Evolutionary conservation across 305 asterid species (phyloP).

Genomic region (Fraxinus greggii): DNA sequence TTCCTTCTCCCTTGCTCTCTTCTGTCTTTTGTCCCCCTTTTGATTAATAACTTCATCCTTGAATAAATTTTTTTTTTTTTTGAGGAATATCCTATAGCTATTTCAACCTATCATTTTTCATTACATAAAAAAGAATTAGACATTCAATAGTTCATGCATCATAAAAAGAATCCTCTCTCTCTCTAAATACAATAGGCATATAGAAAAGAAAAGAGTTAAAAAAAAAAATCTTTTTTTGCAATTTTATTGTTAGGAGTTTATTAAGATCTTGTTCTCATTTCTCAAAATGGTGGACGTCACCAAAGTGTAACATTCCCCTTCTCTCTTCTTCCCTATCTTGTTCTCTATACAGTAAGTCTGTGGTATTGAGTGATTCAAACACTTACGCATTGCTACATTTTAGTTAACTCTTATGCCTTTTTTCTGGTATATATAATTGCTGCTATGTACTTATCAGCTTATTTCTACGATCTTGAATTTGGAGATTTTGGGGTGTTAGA

Average conservation of each 20-base stretch:
- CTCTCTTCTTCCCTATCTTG: neutral
- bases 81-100: neutral
- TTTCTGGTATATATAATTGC: neutral
- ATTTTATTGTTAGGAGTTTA: neutral
- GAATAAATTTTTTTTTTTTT: neutral
- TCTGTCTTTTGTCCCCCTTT: neutral
- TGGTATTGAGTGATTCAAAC: neutral
- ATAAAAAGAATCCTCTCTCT: neutral
- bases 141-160: neutral
- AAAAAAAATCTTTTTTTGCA: neutral
- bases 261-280: neutral
- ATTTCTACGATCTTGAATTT: neutral
- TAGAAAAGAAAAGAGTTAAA: neutral
- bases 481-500: neutral
- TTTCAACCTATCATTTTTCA: neutral
- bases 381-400: neutral
- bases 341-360: neutral
- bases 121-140: neutral
- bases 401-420: neutral
- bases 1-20: neutral
- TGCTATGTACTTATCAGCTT: neutral
- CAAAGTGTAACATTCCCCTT: neutral
- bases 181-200: neutral
- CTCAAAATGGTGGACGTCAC: neutral
- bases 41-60: neutral